These are phyloP conservation scores for Leishmania lainsoni DNA, from an alignment of 208 protist species.

Conservation along the genomic window DNA sequence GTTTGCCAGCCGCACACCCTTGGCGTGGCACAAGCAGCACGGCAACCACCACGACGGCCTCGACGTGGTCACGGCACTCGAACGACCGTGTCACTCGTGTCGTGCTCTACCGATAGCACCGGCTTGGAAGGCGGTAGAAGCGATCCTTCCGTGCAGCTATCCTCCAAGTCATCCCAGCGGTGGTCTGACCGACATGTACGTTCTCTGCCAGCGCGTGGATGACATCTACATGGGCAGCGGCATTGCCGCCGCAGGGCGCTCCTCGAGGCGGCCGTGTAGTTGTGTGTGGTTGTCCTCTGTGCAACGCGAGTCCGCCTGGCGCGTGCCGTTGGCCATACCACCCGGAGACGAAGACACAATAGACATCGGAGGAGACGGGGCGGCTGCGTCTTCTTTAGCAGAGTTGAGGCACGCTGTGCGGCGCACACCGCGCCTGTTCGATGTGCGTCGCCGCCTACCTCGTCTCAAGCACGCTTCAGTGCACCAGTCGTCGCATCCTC, in stretches of 20 bases:
- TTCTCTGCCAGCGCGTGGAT: slow-evolving; percentile 19
- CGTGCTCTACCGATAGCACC: background rate
- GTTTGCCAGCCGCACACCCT: background rate
- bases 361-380: background rate
- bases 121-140: slow-evolving; percentile 17
- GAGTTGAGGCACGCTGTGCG: background rate
- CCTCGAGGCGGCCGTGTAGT: background rate
- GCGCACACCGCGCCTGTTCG: slow-evolving; percentile 16
- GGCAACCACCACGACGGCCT: background rate
- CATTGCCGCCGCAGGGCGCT: background rate
- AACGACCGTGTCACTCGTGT: background rate
- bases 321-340: slow-evolving; percentile 25
- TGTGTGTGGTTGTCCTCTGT: slow-evolving; percentile 34
- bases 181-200: background rate
- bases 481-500: background rate
- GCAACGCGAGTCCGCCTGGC: slow-evolving; percentile 26
- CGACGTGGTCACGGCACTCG: background rate
- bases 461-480: background rate
- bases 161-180: background rate
- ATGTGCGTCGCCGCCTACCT: slow-evolving; percentile 13
- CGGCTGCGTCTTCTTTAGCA: background rate
- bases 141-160: slow-evolving; percentile 21
- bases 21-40: background rate
- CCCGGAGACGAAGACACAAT: slow-evolving; percentile 4
- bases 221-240: slow-evolving; percentile 17